Evolutionary conservation across 2,329 filamentous ascomycete species (phyloP), one percentile per base, ranked within the genome.

Genomic region (Venturia effusa): DNA sequence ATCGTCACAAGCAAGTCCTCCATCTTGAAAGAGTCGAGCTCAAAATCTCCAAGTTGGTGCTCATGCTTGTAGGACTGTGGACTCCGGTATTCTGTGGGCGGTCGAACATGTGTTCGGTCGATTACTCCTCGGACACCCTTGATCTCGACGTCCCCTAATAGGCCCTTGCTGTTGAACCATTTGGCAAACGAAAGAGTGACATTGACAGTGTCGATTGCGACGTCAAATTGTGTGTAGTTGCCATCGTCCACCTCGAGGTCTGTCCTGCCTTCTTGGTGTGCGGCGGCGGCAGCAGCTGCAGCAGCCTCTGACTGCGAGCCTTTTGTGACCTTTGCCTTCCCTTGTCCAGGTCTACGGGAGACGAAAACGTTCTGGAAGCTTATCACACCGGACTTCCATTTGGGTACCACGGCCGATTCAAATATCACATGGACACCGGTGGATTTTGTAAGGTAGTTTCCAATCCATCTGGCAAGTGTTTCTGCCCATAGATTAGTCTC

Each of bases 101-200:
- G 94, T 64, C 81, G 78, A 1, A 99, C 89, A 59, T 86, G 88
- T 0, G 92, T 96, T 65, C 94, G 85, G 75, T 99, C 94, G 55
- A 99, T 83, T 5, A 97, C 90, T 27, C 94, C 94, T 66, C 94
- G 85, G 37, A 99, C 89, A 4, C 94, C 94, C 71, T 92, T 94
- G 62, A 99, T 88, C 72, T 97, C 92, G 51, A 99, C 94, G 72
- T 97, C 90, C 69, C 90, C 88, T 10, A 99, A 79, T 6, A 95
- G 81, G 0, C 94, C 94, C 74, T 93, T 97, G 27, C 94, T 93
- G 69, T 96, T 97, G 85, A 96, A 95, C 94, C 94, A 99, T 73
- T 97, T 97, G n/a, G 92, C 83, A 69, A 99, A 97, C 0, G 94
- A 99, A 32, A 99, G 75, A 0, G 93, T 97, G 51, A 99, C 93